Conservation (phyloP, 345 rosid genomes). For the Eucalyptus microcorys region DNA sequence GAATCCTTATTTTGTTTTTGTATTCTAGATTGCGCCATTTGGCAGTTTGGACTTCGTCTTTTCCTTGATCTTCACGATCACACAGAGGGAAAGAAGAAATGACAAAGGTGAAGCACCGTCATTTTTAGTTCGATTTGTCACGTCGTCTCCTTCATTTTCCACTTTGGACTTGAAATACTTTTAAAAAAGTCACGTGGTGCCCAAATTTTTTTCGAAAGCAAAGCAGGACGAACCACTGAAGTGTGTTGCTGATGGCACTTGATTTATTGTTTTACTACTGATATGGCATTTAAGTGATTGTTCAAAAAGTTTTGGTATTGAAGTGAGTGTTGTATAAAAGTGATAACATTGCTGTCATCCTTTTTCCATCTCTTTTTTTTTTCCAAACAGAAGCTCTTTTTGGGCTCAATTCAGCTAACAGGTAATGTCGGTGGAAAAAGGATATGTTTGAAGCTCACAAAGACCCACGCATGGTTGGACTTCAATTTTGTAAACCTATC, state of each 20-base stretch:
- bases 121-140: not conserved
- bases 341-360: fast-evolving
- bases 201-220: not conserved
- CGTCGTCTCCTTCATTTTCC: not conserved
- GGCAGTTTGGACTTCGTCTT: not conserved
- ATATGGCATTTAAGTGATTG: not conserved
- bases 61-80: not conserved
- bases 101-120: not conserved
- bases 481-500: not conserved
- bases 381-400: not conserved
- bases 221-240: not conserved
- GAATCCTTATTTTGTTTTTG: not conserved
- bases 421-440: not conserved
- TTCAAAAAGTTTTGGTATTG: not conserved
- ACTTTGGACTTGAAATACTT: not conserved
- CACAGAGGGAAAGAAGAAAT: not conserved
- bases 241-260: not conserved
- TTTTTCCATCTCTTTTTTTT: not conserved
- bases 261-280: not conserved
- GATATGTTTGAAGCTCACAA: not conserved
- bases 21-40: not conserved
- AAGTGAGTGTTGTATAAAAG: not conserved
- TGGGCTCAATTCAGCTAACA: not conserved
- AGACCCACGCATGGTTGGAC: not conserved
- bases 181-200: not conserved